Percentiles rank a stretch among this genome's conserved stretches.
These are phyloP conservation scores for Cladosporium sp. DNA, from an alignment of 2,329 filamentous ascomycete species.

Conservation along the genomic window DNA sequence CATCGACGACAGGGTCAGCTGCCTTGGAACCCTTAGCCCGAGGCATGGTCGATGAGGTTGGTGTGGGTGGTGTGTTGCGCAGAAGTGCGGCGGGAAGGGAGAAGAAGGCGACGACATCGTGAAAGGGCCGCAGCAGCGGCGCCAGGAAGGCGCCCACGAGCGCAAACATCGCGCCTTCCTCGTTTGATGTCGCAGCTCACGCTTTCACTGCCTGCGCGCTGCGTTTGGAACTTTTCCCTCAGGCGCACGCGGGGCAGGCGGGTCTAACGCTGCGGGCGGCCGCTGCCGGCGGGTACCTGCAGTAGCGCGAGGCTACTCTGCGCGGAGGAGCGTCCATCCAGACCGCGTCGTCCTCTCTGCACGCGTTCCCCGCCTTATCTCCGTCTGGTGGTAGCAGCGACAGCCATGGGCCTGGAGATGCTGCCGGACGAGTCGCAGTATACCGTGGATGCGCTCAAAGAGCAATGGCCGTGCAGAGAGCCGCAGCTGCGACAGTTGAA, in stretches of 20 bases:
- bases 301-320: not conserved
- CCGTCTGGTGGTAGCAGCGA: too few relatives aligned
- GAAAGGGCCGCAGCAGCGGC: not conserved
- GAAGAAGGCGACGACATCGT: conserved; percentile 12
- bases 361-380: not conserved
- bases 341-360: too few relatives aligned
- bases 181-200: not conserved
- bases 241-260: not conserved
- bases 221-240: not conserved
- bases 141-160: conserved; percentile 15
- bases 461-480: conserved; percentile 34
- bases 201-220: conserved; percentile 2
- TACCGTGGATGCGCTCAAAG: conserved; percentile 15
- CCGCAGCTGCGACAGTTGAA: conserved; percentile 42
- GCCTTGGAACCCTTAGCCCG: conserved; percentile 10
- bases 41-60: conserved; percentile 16
- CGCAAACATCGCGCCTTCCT: conserved; percentile 17
- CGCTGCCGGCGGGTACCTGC: not conserved
- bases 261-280: not conserved
- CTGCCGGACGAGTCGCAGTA: conserved; percentile 26
- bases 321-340: too few relatives aligned
- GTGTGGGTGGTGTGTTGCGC: conserved; percentile 16
- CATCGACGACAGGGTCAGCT: conserved; percentile 3
- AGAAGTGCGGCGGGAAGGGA: conserved; percentile 10
- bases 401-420: conserved; percentile 6